These are phyloP conservation scores for Choanephora cucurbitarum DNA, from an alignment of 371 early-diverging fungal species.

Conservation along the genomic window DNA sequence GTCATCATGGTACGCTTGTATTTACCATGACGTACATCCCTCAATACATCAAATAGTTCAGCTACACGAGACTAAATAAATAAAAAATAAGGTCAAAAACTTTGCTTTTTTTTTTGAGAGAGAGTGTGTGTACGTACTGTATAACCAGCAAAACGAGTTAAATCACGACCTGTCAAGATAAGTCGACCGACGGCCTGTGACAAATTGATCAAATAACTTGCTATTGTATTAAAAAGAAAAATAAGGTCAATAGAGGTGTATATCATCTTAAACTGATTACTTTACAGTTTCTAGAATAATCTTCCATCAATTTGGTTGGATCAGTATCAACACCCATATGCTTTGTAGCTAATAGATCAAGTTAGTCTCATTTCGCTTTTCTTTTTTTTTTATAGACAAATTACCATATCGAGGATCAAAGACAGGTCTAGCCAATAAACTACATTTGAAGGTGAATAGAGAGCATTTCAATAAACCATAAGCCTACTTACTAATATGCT, in stretches of 20 bases:
- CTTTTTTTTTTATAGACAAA: neutral
- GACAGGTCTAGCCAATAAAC: slow-evolving; percentile 78
- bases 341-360: slow-evolving; percentile 40
- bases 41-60: slow-evolving; percentile 72
- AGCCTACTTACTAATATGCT: slow-evolving; percentile 71
- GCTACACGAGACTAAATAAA: slow-evolving; percentile 76
- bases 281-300: slow-evolving; percentile 83
- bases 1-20: slow-evolving; percentile 67
- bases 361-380: neutral
- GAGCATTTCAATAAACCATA: neutral
- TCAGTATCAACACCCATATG: slow-evolving; percentile 63
- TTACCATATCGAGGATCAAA: slow-evolving; percentile 70
- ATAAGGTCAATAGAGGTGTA: neutral
- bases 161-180: slow-evolving; percentile 79
- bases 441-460: slow-evolving; percentile 14
- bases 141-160: slow-evolving; percentile 80
- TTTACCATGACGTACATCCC: slow-evolving; percentile 68
- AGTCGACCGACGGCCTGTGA: slow-evolving; percentile 86
- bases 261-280: slow-evolving; percentile 1
- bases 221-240: slow-evolving; percentile 33
- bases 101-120: no score
- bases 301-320: slow-evolving; percentile 85
- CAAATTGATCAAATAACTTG: slow-evolving; percentile 83
- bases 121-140: slow-evolving; percentile 58
- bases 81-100: no score